These are phyloP conservation scores for Nemania diffusa DNA, from an alignment of 2,329 filamentous ascomycete genomes.

Conservation along the genomic window DNA sequence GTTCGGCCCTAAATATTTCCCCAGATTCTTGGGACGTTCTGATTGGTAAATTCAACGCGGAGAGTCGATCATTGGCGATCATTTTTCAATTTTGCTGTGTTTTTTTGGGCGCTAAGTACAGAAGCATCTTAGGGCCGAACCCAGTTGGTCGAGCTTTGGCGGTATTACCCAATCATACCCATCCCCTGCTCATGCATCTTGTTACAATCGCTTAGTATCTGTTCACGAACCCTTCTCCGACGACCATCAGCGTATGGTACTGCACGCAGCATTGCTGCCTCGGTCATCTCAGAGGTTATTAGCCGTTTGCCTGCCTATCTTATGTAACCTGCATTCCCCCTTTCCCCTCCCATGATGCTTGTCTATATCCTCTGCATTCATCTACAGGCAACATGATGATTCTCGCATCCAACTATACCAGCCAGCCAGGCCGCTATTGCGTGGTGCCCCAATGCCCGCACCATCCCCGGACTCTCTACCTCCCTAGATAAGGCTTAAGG, in stretches of 20 bases:
- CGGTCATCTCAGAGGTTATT: not conserved
- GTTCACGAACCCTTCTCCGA: not conserved
- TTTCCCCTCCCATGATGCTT: not conserved
- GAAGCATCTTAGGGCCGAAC: too few relatives aligned
- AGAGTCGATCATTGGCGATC: too few relatives aligned
- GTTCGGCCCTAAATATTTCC: too few relatives aligned
- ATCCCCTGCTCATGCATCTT: not conserved
- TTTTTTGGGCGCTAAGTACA: too few relatives aligned
- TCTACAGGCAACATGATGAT: not conserved
- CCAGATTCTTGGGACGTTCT: too few relatives aligned
- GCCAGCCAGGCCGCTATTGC: not conserved
- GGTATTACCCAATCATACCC: not conserved
- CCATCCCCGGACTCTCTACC: not conserved
- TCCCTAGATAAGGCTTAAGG: not conserved
- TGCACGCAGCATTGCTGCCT: not conserved
- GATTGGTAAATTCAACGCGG: too few relatives aligned
- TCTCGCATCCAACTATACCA: not conserved
- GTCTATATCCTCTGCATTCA: not conserved
- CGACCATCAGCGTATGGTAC: not conserved
- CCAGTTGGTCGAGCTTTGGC: too few relatives aligned
- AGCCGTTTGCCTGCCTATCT: not conserved
- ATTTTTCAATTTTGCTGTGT: too few relatives aligned
- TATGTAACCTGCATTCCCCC: not conserved
- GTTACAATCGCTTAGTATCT: not conserved
- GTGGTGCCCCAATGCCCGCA: not conserved